phyloP scores from a whole-genome alignment of 192 early-diverging fungal species.

The Glomus cerebriforme region DNA sequence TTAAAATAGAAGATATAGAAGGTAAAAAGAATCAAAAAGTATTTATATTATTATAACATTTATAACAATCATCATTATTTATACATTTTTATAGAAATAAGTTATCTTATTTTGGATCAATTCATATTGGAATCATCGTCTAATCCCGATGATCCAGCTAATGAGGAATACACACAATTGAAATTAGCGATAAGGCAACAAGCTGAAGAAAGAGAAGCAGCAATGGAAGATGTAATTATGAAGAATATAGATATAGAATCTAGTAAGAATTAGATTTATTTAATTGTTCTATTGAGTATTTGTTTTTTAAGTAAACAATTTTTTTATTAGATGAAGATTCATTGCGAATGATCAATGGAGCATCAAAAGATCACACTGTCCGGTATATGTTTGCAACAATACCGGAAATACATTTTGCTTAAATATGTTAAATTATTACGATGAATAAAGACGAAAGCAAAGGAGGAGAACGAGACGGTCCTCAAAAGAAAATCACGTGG shows the following conservation, averaged over 20 bases:
- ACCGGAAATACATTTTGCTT: neutral
- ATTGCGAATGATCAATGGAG: neutral
- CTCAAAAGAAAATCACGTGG: no score
- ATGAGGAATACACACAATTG: neutral
- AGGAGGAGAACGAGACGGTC: no score
- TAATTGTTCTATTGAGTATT: neutral
- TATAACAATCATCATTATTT: neutral
- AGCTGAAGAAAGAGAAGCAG: neutral
- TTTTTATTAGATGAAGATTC: neutral
- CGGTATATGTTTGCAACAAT: neutral
- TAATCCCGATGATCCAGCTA: neutral
- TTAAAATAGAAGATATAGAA: conserved; percentile 58
- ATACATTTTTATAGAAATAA: neutral
- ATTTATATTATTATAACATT: no score
- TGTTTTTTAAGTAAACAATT: neutral
- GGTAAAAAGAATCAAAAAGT: conserved; percentile 36
- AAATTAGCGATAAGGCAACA: conserved; percentile 1
- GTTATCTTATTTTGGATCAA: neutral
- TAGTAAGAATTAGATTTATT: neutral
- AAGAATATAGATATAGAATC: neutral
- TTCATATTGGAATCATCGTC: neutral
- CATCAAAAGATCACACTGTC: neutral
- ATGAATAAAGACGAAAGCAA: neutral
- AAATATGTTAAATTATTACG: neutral
- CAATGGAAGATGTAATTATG: neutral